Evolutionary conservation across 306 rosid species (phyloP).

Genomic region (Trifolium dubium): DNA sequence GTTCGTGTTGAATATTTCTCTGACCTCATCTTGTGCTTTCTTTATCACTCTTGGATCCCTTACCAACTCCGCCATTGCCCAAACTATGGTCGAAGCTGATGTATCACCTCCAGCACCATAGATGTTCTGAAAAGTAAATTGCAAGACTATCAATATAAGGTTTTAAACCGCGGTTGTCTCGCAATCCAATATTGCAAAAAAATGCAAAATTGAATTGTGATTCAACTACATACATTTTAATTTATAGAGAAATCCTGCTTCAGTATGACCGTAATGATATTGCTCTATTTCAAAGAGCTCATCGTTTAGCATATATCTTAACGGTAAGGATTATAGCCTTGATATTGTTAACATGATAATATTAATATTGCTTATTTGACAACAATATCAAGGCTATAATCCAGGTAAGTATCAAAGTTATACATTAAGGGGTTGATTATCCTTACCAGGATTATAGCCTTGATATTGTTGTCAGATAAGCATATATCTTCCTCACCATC

Average conservation of each 20-base stretch:
- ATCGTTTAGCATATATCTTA: too few relatives aligned
- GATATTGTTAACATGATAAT: too few relatives aligned
- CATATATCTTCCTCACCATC: background rate
- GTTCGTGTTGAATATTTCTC: background rate
- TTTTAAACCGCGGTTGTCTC: too few relatives aligned
- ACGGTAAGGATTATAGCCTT: too few relatives aligned
- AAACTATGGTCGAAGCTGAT: slow-evolving; percentile 1
- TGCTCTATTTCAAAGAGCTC: too few relatives aligned
- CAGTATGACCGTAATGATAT: too few relatives aligned
- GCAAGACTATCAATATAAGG: background rate
- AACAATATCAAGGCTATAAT: slow-evolving; percentile 33
- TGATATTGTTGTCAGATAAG: slow-evolving; percentile 30
- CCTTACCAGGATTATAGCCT: slow-evolving; percentile 33
- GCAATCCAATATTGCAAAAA: too few relatives aligned
- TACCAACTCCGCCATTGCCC: background rate
- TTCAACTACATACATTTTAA: too few relatives aligned
- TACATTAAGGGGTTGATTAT: background rate
- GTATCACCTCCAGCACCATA: slow-evolving; percentile 3
- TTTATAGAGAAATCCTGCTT: too few relatives aligned
- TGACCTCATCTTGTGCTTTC: background rate
- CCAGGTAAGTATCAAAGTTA: too few relatives aligned
- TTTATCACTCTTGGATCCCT: background rate
- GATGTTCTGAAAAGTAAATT: background rate
- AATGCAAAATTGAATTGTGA: too few relatives aligned
- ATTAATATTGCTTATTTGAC: background rate